Evolutionary conservation across 208 protist genomes (phyloP), one percentile per base, ranked within the genome.

Genomic region (Trypanosoma avium): DNA sequence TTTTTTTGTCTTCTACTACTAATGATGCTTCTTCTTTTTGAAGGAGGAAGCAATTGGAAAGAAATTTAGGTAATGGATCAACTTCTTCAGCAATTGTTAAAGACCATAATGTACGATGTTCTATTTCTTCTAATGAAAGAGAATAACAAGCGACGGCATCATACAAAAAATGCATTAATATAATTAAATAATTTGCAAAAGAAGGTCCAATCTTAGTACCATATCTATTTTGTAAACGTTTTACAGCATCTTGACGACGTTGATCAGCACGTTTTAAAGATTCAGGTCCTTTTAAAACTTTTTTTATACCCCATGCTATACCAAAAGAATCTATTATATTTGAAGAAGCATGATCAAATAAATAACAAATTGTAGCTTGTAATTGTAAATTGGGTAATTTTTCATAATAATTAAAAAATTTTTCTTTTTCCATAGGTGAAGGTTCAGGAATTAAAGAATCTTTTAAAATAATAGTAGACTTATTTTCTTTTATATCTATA

Each of bases 131-230:
- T 15, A 92, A 55, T 5, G 69, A 38, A 22, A 93, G 74, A 13
- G 85, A 88, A 65, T 86, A 88, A 4, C 75, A 58, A 3, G 80
- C 85, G 21, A 95, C 86, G 10, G 81, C 63, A 67, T 95, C 90
- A 73, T 93, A 92, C 15, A 93, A 2, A 15, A 93, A 65, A 35
- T 90, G 84, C 82, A 87, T 84, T 7, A 95, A 67, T 54, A 82
- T 61, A 29, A 75, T 49, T 53, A 91, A 73, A 64, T 82, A 95
- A 43, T 64, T 63, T 17, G 70, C 84, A 27, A 66, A 54, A 13
- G 40, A 22, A 32, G 49, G 32, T 54, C 68, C 78, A 22, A 92
- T 75, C 64, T 82, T 84, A 3, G 79, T 53, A 8, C 72, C 70
- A 66, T 89, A 87, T 54, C 86, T 86, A 57, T 61, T 77, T 9